Percentiles rank a stretch among this genome's conserved stretches.
Evolutionary conservation across 768 basidiomycete genomes (phyloP).

Genomic region (Tubosaeta sp.): DNA sequence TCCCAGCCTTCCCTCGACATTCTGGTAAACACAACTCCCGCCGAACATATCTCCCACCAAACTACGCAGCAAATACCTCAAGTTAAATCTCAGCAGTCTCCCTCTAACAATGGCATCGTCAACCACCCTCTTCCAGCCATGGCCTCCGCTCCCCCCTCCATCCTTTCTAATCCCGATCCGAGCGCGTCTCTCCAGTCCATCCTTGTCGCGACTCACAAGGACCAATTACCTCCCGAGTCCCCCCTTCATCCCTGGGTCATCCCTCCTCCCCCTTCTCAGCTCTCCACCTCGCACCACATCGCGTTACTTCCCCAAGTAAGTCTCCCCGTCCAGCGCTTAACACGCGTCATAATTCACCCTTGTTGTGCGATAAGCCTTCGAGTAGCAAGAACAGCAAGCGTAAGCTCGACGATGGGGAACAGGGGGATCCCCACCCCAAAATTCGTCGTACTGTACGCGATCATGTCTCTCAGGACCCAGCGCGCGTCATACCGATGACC

Average conservation of each 20-base stretch:
- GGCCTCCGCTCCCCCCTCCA: slow-evolving; percentile 27
- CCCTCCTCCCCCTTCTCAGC: slow-evolving; percentile 27
- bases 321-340: slow-evolving; percentile 24
- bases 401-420: slow-evolving; percentile 62
- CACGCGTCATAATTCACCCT: slow-evolving; percentile 24
- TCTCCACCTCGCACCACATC: slow-evolving; percentile 26
- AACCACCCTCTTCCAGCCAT: slow-evolving; percentile 29
- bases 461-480: slow-evolving; percentile 71
- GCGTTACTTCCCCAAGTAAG: slow-evolving; percentile 39
- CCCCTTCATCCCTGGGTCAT: slow-evolving; percentile 39
- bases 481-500: slow-evolving; percentile 81
- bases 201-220: slow-evolving; percentile 32
- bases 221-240: slow-evolving; percentile 26
- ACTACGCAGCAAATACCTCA: slow-evolving; percentile 31
- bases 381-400: slow-evolving; percentile 57
- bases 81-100: slow-evolving; percentile 20
- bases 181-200: slow-evolving; percentile 40
- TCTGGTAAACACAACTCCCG: slow-evolving; percentile 30
- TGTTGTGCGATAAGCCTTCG: slow-evolving; percentile 23
- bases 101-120: slow-evolving; percentile 26
- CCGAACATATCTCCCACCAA: slow-evolving; percentile 30
- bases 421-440: slow-evolving; percentile 65
- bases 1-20: slow-evolving; percentile 39
- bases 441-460: slow-evolving; percentile 83
- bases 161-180: slow-evolving; percentile 36